Base-by-base conservation (phyloP, 164 flowering plant genomes). In the Liriodendron chinense region DNA sequence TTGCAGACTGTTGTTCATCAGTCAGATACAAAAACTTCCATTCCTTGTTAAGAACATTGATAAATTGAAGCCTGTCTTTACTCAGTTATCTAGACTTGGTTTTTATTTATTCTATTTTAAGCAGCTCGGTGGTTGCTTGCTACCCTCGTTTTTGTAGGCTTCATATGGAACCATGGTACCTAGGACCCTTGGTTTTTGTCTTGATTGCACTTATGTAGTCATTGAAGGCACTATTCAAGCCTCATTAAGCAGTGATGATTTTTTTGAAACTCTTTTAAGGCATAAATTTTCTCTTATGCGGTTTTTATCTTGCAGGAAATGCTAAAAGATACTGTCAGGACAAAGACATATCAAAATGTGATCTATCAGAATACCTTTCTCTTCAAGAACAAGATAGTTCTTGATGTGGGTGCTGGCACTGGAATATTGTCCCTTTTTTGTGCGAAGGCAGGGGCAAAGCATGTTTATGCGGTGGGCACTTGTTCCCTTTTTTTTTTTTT, bases 341-440 rank as follows among this genome's bases (percentile, higher is more conserved):
- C 99, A 0, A 96, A 92, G 82, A 91, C 97, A n/a, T 96, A 96
- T 81, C 99, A 91, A 85, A 88, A 94, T 88, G 99, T 94, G 64
- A 94, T 96, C 68, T 92, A 92, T 81, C 88, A 91, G 85, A 96
- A 96, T 78, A 78, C 84, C 70, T 94, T 92, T 79, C 85, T 96
- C 65, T 83, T 94, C 81, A 89, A 92, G 87, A 81, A 92, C 79
- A 96, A 96, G 81, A 80, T 96, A 2, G 98, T 96, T 70, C 94
- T 96, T 83, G 99, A 96, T 83, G 99, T 96, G 47, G 99, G 99
- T 56, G 99, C 99, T 72, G 99, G 99, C 68, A 96, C 99, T 74
- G 99, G 99, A 71, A 96, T 96, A 53, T 80, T 96, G 78, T 96
- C 99, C 67, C 88, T 96, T 25, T 96, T 96, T 76, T 96, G 99